Base-by-base conservation (phyloP, 352 stramenopile genomes). In the Achlya hypogyna region DNA sequence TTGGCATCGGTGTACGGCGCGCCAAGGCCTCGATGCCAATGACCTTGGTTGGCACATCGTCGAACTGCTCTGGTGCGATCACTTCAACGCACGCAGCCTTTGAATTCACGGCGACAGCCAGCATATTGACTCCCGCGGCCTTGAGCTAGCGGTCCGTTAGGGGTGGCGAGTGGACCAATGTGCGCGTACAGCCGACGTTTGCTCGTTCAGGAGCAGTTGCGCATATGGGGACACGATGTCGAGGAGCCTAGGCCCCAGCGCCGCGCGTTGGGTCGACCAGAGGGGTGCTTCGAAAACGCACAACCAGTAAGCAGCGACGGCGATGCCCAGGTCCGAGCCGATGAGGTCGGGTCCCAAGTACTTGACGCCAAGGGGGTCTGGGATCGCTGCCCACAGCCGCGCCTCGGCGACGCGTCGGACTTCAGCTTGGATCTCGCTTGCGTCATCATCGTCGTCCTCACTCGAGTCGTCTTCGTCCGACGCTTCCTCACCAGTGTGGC, bases 271-370 rank as follows among this genome's bases (percentile, higher is more conserved):
- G n/a, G 4, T 32, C 20, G 22, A 16, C 25, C 25, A 56, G 25
- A 20, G 31, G 10, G 49, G 12, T 12, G 16, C 1, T 4, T 4
- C 38, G n/a, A n/a, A 28, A 45, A 23, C 18, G 32, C 45, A 58
- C 25, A 28, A 12, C 38, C 38, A 58, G 8, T 42, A 12, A 12
- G 51, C 60, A 5, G 59, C 20, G 16, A 67, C 60, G 38, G 42
- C 60, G n/a, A 67, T 12, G 27, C 60, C 60, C 42, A 38, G 9
- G 32, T 67, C 60, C 16, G 60, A 27, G 28, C 60, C 43, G 18
- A 38, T 20, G 5, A 49, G 60, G 22, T 67, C 42, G 31, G 31
- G 31, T 1, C 42, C 28, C 16, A 67, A 23, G 51, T 67, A 67
- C 27, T 67, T 67, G 4, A 58, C 16, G 31, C 20, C 40, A 27